phyloP scores from a whole-genome alignment of 371 early-diverging fungal species.

The Phascolomyces articulosus region DNA sequence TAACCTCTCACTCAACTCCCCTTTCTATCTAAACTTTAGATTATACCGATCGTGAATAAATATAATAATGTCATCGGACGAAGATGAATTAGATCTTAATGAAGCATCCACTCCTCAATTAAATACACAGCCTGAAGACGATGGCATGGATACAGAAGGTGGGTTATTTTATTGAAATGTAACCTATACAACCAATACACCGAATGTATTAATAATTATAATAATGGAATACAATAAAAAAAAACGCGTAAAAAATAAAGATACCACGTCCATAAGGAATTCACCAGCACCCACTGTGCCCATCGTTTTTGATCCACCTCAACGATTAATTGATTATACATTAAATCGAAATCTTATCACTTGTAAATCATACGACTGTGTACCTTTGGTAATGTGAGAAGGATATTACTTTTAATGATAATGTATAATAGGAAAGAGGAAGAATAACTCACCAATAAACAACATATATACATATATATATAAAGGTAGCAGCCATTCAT shows the following conservation, averaged over 20 bases:
- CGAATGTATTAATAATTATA: too few relatives aligned
- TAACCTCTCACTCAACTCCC: background rate
- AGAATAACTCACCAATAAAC: too few relatives aligned
- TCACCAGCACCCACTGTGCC: conserved; percentile 13
- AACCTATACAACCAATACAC: too few relatives aligned
- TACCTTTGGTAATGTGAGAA: conserved; percentile 56
- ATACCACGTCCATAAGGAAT: conserved; percentile 8
- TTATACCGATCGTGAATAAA: background rate
- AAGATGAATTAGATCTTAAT: conserved; percentile 48
- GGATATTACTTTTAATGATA: too few relatives aligned
- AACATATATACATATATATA: too few relatives aligned
- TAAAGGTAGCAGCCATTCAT: conserved; percentile 77
- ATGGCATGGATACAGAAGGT: conserved; percentile 43
- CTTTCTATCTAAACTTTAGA: background rate
- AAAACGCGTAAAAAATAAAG: too few relatives aligned
- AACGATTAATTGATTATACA: conserved; percentile 35
- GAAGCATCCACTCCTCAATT: conserved; percentile 40
- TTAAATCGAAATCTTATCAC: conserved; percentile 42
- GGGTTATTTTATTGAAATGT: background rate
- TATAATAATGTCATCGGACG: conserved; percentile 39
- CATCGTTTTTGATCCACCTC: conserved; percentile 18
- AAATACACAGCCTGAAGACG: conserved; percentile 42
- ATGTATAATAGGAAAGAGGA: background rate
- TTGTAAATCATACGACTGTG: conserved; percentile 58
- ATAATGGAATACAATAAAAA: too few relatives aligned